Base-by-base conservation (phyloP, 2,329 filamentous ascomycete genomes). In the Trichoderma sp. region DNA sequence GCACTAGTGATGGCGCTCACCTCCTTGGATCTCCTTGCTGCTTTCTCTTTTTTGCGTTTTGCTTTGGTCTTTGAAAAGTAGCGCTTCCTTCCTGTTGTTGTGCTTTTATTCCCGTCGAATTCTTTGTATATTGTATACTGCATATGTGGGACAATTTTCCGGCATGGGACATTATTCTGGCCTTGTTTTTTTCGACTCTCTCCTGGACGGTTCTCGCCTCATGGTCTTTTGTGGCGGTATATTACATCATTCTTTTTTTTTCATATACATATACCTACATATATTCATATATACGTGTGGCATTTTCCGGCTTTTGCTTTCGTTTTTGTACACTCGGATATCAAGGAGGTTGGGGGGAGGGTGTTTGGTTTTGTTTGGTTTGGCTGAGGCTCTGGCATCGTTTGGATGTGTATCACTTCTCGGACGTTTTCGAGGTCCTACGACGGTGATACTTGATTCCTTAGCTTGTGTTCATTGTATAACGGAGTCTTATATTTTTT, bases 1-100 rank as follows among this genome's bases (percentile, higher is more conserved):
- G 73, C 81, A 83, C 75, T 85, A 80, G 79, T 77, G 61, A 73
- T 73, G 72, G 57, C 47, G n/a, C 43, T 24, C 47, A 36, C 56
- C 53, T 12, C 21, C 12, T 34, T 30, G 9, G 4, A n/a, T 51
- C 21, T 53, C 4, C 34, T n/a, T 36, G 8, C 34, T n/a, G 7
- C 57, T 14, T 12, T 66, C 2, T 14, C 24, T 30, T 21, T 66
- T 24, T 24, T 24, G 14, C 12, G 2, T 18, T 68, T 6, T 36
- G 6, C 12, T 15, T 15, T 26, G 21, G 15, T 56, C 21, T 67
- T 32, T 57, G n/a, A 34, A 51, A 6, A 30, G 24, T 14, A 51
- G 61, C 21, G 24, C 34, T 28, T 57, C 21, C 30, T 26, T 66
- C 8, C 32, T 30, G 15, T 32, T 43, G 6, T n/a, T 30, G 14